Percentiles rank a stretch among this genome's conserved stretches.
These are phyloP conservation scores for rapeseed (Brassica napus) DNA, from an alignment of 345 rosid genomes.

Conservation along the genomic window DNA sequence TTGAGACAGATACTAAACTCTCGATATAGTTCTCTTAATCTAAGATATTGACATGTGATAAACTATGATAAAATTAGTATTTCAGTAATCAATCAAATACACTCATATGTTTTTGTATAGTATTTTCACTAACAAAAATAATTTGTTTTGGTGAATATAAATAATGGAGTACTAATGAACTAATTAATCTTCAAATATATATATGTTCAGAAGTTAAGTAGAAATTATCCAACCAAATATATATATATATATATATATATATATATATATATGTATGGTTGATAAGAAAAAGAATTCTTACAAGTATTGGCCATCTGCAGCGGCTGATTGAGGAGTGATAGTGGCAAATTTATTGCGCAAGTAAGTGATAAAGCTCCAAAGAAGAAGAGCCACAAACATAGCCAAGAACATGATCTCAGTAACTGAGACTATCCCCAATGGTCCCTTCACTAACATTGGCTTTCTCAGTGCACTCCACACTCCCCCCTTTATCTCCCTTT, in stretches of 20 bases:
- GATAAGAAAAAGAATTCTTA: conserved; percentile 36
- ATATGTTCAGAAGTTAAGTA: background rate
- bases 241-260: no score
- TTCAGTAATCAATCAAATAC: background rate
- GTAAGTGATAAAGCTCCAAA: conserved; percentile 60
- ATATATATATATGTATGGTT: background rate
- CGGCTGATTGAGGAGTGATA: conserved; percentile 47
- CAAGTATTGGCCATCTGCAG: conserved; percentile 44
- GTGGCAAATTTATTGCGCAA: conserved; percentile 45
- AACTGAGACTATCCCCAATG: conserved; percentile 76
- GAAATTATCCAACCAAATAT: background rate
- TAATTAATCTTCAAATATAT: background rate
- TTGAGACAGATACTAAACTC: background rate
- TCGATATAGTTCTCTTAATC: background rate
- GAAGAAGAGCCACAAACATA: conserved; percentile 68
- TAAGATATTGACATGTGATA: background rate
- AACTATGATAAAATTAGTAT: background rate
- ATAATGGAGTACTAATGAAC: background rate
- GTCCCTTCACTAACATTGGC: conserved; percentile 78
- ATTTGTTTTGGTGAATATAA: background rate
- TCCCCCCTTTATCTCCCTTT: conserved; percentile 29
- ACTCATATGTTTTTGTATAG: background rate
- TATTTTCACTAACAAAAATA: background rate
- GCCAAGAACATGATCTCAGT: conserved; percentile 59
- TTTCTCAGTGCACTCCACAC: conserved; percentile 39